Percentiles rank a stretch among this genome's conserved stretches.
phyloP scores from a whole-genome alignment of 352 stramenopile species.

The Phytophthora tentaculata region DNA sequence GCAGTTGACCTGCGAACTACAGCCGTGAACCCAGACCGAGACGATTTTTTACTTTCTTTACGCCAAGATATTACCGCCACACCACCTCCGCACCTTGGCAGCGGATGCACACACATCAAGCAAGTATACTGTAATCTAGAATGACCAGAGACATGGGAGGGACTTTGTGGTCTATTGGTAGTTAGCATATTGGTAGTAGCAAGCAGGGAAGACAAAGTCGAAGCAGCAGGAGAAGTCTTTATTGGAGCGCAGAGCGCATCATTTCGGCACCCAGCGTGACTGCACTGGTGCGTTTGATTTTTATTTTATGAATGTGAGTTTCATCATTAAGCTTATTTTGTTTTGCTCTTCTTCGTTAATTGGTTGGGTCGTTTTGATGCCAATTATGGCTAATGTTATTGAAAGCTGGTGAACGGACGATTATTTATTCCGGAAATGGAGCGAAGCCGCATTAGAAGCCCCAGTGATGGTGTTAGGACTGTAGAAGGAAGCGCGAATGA shows the following conservation, averaged over 20 bases:
- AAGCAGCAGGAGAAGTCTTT: slow-evolving; percentile 31
- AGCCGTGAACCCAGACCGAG: slow-evolving; percentile 34
- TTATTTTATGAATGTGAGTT: slow-evolving; percentile 43
- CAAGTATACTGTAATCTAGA: slow-evolving; percentile 55
- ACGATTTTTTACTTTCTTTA: slow-evolving; percentile 24
- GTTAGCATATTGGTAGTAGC: slow-evolving; percentile 36
- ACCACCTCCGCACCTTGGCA: slow-evolving; percentile 31
- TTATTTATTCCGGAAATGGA: not conserved
- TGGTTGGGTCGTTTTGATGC: not conserved
- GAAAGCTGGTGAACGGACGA: slow-evolving; percentile 15
- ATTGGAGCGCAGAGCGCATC: slow-evolving; percentile 28
- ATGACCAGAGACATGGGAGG: slow-evolving; percentile 37
- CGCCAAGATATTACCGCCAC: slow-evolving; percentile 26
- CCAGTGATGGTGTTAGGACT: not conserved
- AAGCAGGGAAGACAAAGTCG: slow-evolving; percentile 29
- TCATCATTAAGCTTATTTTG: slow-evolving; percentile 23
- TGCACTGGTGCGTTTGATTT: slow-evolving; percentile 38
- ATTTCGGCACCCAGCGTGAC: slow-evolving; percentile 16
- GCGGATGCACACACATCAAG: slow-evolving; percentile 41
- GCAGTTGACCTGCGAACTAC: slow-evolving; percentile 48
- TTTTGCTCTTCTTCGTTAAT: slow-evolving; percentile 1
- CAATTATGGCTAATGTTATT: slow-evolving; percentile 17
- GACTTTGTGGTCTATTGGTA: slow-evolving; percentile 43
- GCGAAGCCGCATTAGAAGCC: slow-evolving; percentile 6
- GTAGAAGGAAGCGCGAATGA: slow-evolving; percentile 3